Evolutionary conservation across 2,329 filamentous ascomycete genomes (phyloP), one percentile per base, ranked within the genome.

Genomic region (Diplodia corticola): DNA sequence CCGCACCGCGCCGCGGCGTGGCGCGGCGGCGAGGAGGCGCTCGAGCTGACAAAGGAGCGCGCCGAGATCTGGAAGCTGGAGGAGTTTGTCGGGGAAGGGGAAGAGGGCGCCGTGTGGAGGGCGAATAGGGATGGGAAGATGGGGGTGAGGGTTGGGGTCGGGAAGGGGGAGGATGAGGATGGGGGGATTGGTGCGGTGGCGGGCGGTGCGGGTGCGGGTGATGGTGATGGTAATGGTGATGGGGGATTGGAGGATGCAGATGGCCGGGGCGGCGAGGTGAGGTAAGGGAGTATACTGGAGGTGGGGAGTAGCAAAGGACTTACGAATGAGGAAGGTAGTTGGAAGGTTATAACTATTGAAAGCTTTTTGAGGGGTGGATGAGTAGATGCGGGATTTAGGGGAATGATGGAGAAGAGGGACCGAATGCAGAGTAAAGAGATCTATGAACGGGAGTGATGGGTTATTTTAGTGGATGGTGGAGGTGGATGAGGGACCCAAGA

Each of bases 51-150:
- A 74, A 99, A 98, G 81, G 86, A 86, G 65, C 88, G 84, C 70
- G 92, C 92, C n/a, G 95, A 99, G 81, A 89, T 99, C 49, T 97
- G 94, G 94, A 97, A 97, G 48, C 83, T 88, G 70, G 94, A 98
- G 80, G 90, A 92, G 76, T 97, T 97, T 82, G 87, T 85, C 53
- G 89, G 86, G 1, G 89, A 88, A 24, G 89, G 90, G 69, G 91
- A 88, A 24, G 89, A 90, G 69, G 91, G 89, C 17, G 83, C 85
- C 6, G 85, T 95, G 51, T 97, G 93, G 93, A 89, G 92, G 79
- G 92, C 91, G 68, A 97, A 97, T 79, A 81, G 89, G 69, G 93
- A 96, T 78, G 91, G 90, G 10, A 81, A 83, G 67, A 78, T 80
- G 55, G 89, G 88, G 6, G 80, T 83, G 51, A 82, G 77, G 70